Evolutionary conservation across 352 stramenopile genomes (phyloP).

Genomic region (Phytophthora nicotianae): DNA sequence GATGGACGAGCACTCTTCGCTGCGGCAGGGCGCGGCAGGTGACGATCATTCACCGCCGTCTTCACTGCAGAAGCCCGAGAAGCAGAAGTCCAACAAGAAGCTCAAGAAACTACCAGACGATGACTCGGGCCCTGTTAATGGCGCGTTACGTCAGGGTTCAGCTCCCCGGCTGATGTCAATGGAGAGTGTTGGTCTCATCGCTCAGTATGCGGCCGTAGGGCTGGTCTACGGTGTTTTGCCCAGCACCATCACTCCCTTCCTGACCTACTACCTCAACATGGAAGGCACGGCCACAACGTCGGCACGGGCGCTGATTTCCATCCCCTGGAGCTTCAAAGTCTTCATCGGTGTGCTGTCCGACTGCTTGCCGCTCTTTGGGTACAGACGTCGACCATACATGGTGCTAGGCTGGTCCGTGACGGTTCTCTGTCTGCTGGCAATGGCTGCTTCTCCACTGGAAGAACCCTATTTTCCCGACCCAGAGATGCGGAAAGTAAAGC

Average conservation of each 20-base stretch:
- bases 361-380: constrained; percentile 55
- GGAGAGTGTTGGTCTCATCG: constrained; percentile 45
- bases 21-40: constrained; percentile 22
- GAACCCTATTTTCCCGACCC: constrained; percentile 47
- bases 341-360: constrained; percentile 60
- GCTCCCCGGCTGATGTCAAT: constrained; percentile 37
- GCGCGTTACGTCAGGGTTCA: constrained; percentile 41
- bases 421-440: constrained; percentile 40
- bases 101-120: constrained; percentile 4
- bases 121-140: constrained; percentile 5
- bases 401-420: constrained; percentile 53
- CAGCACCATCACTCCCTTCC: constrained; percentile 55
- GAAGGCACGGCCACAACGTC: constrained; percentile 48
- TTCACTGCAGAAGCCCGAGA: constrained; percentile 17
- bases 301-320: constrained; percentile 43
- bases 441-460: constrained; percentile 40
- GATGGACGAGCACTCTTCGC: constrained; percentile 34
- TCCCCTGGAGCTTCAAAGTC: constrained; percentile 65
- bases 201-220: constrained; percentile 55
- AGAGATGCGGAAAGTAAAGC: constrained; percentile 39
- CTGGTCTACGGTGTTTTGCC: constrained; percentile 48
- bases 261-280: constrained; percentile 60
- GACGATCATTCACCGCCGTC: constrained; percentile 31
- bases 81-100: constrained; percentile 14
- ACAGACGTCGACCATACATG: constrained; percentile 59